Base-by-base conservation (phyloP, 2,329 filamentous ascomycete species). In the Penicillium sp. region DNA sequence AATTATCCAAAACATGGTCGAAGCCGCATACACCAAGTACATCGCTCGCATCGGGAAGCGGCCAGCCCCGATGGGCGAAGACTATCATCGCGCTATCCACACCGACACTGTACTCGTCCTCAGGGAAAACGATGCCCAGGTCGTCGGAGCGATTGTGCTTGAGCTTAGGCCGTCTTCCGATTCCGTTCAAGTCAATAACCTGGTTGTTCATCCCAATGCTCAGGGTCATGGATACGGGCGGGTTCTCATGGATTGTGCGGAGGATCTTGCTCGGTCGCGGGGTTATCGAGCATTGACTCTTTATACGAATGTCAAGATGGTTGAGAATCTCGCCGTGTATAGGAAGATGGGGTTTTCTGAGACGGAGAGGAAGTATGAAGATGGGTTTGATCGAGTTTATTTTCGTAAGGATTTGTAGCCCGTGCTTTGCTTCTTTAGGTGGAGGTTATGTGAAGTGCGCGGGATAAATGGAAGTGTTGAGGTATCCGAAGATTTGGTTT, bases 301-400 rank as follows among this genome's bases (percentile, higher is more conserved):
- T 4, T 68, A 62, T n/a, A 68, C 67, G 0, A 69, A 69, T 57
- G 57, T 64, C 38, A 68, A 65, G 20, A 70, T 69, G 68, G 59
- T 60, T 39, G 67, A 70, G 49, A 70, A 69, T 47, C 17, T 70
- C 22, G 52, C 12, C 11, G 53, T 67, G 8, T 68, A 70, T 59
- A 20, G 12, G 1, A 63, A 59, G 28, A 22, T 68, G 43, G 67
- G 67, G 6, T 69, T 70, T 58, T 15, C 20, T 10, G 67, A 69
- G 43, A 63, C 39, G 3, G 63, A 41, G 4, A 51, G 59, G 45
- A 60, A 39, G 39, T 55, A 57, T 14, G 67, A 70, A 55, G 61
- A 63, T 54, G 68, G 66, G 1, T 70, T 65, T 45, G 62, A 67
- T 12, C 57, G 68, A 20, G 60, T 67, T 5, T 69, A 66, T 43